Evolutionary conservation across 1,139 yeast genomes (phyloP).

Genomic region (Nematodospora anomalae): DNA sequence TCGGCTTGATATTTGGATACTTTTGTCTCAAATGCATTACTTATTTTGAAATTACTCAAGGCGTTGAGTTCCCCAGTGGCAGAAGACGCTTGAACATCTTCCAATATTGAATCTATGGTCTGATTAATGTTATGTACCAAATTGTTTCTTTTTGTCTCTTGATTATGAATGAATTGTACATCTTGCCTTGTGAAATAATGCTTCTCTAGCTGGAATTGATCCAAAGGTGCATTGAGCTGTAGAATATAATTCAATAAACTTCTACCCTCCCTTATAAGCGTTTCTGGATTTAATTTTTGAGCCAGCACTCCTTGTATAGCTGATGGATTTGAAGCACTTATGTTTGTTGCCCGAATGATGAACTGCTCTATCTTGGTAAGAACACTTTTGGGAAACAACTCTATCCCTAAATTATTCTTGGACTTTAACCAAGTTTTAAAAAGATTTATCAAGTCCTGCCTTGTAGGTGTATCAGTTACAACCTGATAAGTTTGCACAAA

Average conservation of each 20-base stretch:
- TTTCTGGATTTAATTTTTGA: slow-evolving; percentile 24
- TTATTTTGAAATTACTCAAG: neutral
- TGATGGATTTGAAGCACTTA: slow-evolving; percentile 3
- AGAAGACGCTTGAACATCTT: slow-evolving; percentile 11
- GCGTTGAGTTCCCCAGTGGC: neutral
- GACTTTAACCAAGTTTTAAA: slow-evolving; percentile 43
- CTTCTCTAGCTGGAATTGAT: slow-evolving; percentile 16
- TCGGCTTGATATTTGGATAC: slow-evolving; percentile 29
- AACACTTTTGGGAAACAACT: slow-evolving; percentile 33
- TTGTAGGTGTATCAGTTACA: slow-evolving; percentile 40
- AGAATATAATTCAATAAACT: slow-evolving; percentile 33
- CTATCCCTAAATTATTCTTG: slow-evolving; percentile 23
- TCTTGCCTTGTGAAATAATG: neutral
- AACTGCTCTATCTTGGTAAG: slow-evolving; percentile 39
- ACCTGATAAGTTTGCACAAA: slow-evolving; percentile 42
- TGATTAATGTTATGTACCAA: slow-evolving; percentile 33
- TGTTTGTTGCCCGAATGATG: slow-evolving; percentile 40
- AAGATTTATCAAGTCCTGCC: slow-evolving; percentile 19
- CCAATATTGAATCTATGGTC: slow-evolving; percentile 28
- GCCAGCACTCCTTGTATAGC: slow-evolving; percentile 2
- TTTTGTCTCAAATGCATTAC: slow-evolving; percentile 24
- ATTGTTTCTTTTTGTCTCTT: slow-evolving; percentile 24
- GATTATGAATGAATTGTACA: neutral
- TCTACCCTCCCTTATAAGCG: slow-evolving; percentile 34
- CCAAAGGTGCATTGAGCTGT: slow-evolving; percentile 20